phyloP scores from a whole-genome alignment of 2,329 filamentous ascomycete species.

The Orbilia blumenaviensis region DNA sequence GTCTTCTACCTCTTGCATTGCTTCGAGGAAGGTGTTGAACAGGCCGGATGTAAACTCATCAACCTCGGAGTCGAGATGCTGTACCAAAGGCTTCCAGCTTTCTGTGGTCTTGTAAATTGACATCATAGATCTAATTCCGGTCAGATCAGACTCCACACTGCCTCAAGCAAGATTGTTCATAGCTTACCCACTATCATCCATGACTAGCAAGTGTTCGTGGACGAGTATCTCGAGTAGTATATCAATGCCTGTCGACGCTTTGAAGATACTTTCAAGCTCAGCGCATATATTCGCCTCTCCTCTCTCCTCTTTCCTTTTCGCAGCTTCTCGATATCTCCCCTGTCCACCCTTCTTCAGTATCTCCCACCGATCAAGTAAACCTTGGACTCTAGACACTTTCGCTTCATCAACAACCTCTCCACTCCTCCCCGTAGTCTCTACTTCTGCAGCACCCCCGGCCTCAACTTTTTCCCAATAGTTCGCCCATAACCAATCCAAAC shows the following conservation, averaged over 20 bases:
- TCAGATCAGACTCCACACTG: background rate
- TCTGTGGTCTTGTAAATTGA: slow-evolving; percentile 48
- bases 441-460: slow-evolving; percentile 32
- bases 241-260: slow-evolving; percentile 14
- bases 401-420: slow-evolving; percentile 35
- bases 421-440: background rate
- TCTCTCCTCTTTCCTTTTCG: slow-evolving; percentile 35
- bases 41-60: slow-evolving; percentile 35
- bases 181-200: slow-evolving; percentile 39
- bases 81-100: slow-evolving; percentile 41
- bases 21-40: slow-evolving; percentile 34
- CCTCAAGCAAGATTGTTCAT: background rate
- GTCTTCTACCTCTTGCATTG: slow-evolving; percentile 41
- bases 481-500: slow-evolving; percentile 84
- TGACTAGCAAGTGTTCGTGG: slow-evolving; percentile 44
- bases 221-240: slow-evolving; percentile 42
- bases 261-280: slow-evolving; percentile 26
- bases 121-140: slow-evolving; percentile 27
- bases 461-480: slow-evolving; percentile 75
- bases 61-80: slow-evolving; percentile 34
- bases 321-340: slow-evolving; percentile 15
- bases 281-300: slow-evolving; percentile 36
- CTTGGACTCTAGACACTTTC: slow-evolving; percentile 34
- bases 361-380: slow-evolving; percentile 35
- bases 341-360: slow-evolving; percentile 20